Evolutionary conservation across 2,329 filamentous ascomycete genomes (phyloP).

Genomic region (Aspergillus sojae): DNA sequence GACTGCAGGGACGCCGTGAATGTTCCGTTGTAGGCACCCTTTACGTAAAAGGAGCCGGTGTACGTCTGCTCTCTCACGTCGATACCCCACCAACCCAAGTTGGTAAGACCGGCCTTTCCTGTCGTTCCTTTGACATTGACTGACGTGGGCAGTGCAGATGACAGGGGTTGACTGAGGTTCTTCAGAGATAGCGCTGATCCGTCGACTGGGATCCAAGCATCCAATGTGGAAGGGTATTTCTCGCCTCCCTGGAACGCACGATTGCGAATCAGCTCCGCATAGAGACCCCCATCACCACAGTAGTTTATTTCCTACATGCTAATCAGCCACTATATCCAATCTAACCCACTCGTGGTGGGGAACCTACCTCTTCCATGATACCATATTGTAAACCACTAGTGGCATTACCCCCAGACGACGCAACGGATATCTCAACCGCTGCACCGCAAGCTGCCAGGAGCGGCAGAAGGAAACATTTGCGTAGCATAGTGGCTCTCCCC

Average conservation of each 20-base stretch:
- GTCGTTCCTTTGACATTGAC: constrained; percentile 45
- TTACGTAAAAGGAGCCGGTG: constrained; percentile 54
- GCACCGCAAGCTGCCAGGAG: constrained; percentile 28
- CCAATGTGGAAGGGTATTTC: constrained; percentile 32
- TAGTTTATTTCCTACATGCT: constrained; percentile 33
- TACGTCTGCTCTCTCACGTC: constrained; percentile 53
- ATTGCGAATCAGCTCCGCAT: constrained; percentile 39
- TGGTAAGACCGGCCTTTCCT: constrained; percentile 51
- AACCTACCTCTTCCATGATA: constrained; percentile 33
- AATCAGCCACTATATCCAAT: not conserved
- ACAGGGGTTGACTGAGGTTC: constrained; percentile 44
- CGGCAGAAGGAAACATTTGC: constrained; percentile 26
- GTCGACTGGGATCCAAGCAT: constrained; percentile 35
- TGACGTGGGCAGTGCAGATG: constrained; percentile 47
- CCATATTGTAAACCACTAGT: constrained; percentile 33
- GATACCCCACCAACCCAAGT: constrained; percentile 57
- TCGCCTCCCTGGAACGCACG: constrained; percentile 38
- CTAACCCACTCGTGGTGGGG: not conserved
- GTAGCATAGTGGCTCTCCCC: constrained; percentile 21
- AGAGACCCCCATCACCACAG: constrained; percentile 37
- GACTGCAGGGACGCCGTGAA: constrained; percentile 43
- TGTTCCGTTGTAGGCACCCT: constrained; percentile 37
- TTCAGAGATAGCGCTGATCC: constrained; percentile 38
- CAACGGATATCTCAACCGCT: constrained; percentile 31
- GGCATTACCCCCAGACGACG: constrained; percentile 32